Evolutionary conservation across 306 rosid genomes (phyloP), one percentile per base, ranked within the genome.

Genomic region (Cucurbita pepo): DNA sequence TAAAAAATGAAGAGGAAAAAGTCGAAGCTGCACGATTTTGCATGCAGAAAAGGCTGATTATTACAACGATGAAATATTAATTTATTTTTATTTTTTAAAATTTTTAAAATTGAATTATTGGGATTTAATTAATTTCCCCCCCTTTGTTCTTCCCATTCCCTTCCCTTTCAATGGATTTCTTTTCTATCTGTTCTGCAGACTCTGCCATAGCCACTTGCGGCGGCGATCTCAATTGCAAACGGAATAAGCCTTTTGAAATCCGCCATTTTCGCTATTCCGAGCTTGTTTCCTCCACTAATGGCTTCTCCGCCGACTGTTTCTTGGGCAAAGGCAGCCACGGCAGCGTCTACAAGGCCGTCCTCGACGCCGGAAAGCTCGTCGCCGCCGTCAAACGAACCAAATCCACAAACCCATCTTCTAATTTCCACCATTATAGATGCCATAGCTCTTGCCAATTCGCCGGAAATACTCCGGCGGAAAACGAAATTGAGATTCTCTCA

Each of bases 401-500:
- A 53, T 40, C 53, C 47, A 18, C 69, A 4, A 69, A 47, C 18
- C 79, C 78, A 8, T 58, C 84, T 15, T 12, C 61, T 6, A 76
- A 21, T 60, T 83, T 88, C 77, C 50, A 62, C 69, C 50, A 59
- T 6, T 21, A 56, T 36, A 8, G 60, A 56, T 56, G 60, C 3
- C 36, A 61, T 51, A 40, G 18, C 1, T 63, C 70, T 0, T 63
- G 30, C 36, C 34, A 63, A 8, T 40, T 63, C 7, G 36, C 61
- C 37, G 77, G 64, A 45, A 79, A 79, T 4, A 81, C 83, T 58
- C 92, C 90, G 0, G 84, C 83, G 0, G 96, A 89, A 52, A 92
- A 92, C 87, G 97, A 92, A 88, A 88, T 93, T 84, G 97, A 93
- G 87, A 90, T 90, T 55, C 94, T 93, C 22, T 90, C 98, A 0